Base-by-base conservation (phyloP, 805 yeast genomes). In the Scheffersomyces lignosus region DNA sequence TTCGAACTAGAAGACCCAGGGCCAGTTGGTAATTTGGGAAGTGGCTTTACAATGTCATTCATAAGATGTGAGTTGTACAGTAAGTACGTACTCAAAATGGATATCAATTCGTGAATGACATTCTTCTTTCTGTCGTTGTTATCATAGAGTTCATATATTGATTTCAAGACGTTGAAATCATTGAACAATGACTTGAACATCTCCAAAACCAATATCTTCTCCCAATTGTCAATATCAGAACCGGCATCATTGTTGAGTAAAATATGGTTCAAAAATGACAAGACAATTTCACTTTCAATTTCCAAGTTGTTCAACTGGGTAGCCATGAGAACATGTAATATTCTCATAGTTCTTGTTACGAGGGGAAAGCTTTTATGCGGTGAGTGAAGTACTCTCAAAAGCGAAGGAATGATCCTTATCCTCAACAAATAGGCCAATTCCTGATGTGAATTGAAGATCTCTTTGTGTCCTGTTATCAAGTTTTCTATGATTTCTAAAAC, bases 401-500 rank as follows among this genome's bases (percentile, higher is more conserved):
- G 63, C 7, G 87, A 70, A 0, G 98, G 98, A 2, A 87, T 82
- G 0, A 87, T 75, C 39, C 80, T 75, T 1, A 78, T 73, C 51
- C 91, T 69, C 16, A 90, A 60, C 9, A 89, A 60, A 45, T 72
- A 78, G 1, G 80, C 80, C 24, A 91, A 69, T 49, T 87, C 96
- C 1, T 55, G 62, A 45, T 83, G 88, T 2, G 56, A 37, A 13
- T 71, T 56, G 52, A 91, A 87, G 3, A 80, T 51, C 0, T 51
- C 43, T 13, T 70, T 66, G 51, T 88, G 88, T 52, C 80, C 81
- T 10, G 80, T 71, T 22, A 93, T 60, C 3, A 90, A 72, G 38
- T 83, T 83, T 60, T 93, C 98, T 15, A 93, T 58, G 18, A 91
- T 73, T 53, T 91, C 99, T 35, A 93, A 73, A 0, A 88, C 87